Evolutionary conservation across 2,329 filamentous ascomycete genomes (phyloP), one percentile per base, ranked within the genome.

Genomic region (Venturia oleaginea): DNA sequence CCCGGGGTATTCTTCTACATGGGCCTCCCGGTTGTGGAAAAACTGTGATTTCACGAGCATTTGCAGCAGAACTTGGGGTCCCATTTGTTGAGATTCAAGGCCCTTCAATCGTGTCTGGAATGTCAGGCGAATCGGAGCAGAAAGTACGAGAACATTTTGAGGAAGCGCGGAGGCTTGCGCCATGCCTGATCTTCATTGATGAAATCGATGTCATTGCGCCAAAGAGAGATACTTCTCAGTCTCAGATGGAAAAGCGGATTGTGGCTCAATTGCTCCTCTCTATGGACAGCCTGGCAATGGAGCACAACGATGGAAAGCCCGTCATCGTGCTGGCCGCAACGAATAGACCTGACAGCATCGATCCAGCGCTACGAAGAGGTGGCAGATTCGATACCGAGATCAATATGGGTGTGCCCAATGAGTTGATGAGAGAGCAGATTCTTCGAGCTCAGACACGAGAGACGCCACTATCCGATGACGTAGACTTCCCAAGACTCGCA

Each of bases 291-390:
- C 80, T 97, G 48, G 83, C 85, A 43, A 80, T 89, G 67, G 86
- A 90, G 64, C 86, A 87, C 67, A 87, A 87, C 3, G 85, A 85
- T 17, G 86, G 86, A 2, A 90, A 90, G 71, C 88, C 89, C 1
- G 90, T 97, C 10, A 88, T 97, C 38, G 90, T 96, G 17, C 83
- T 97, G 61, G 94, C 92, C 0, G 94, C 94, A 2, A 97, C 93
- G 0, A 96, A 96, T 73, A 83, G 89, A 42, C 89, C 92, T 0
- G 91, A 96, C 71, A 91, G 88, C 69, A 80, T 99, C 42, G 91
- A 97, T 71, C 87, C 92, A 0, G 86, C 87, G 0, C 77, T 95
- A 38, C 83, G 88, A 70, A 83, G 87, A 74, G 87, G 84, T 63
- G 92, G 89, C 11, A 82, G 87, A 62, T 96, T 96, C 72, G 89